phyloP scores from a whole-genome alignment of 2,329 filamentous ascomycete genomes.

The Monosporascus sp. region DNA sequence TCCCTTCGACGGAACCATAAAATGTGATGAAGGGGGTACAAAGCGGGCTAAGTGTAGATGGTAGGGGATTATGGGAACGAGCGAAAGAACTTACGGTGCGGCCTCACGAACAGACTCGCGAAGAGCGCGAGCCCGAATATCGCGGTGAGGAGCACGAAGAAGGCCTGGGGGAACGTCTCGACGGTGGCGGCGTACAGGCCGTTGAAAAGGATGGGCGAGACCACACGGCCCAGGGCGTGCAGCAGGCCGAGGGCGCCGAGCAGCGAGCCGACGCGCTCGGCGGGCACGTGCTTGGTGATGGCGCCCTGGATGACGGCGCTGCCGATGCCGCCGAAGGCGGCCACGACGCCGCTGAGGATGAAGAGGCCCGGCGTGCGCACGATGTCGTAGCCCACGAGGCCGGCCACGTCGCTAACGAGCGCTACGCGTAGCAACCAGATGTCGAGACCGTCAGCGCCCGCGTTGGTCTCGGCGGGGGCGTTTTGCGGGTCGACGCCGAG shows the following conservation, averaged over 20 bases:
- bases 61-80: too few relatives aligned
- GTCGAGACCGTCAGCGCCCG: constrained; percentile 74
- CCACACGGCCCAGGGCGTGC: constrained; percentile 73
- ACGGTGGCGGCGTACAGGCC: constrained; percentile 81
- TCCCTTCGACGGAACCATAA: background rate
- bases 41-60: background rate
- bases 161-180: constrained; percentile 68
- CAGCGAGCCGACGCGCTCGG: constrained; percentile 77
- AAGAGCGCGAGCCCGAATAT: constrained; percentile 64
- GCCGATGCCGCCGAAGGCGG: constrained; percentile 76
- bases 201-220: constrained; percentile 80
- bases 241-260: constrained; percentile 82
- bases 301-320: constrained; percentile 79
- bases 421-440: constrained; percentile 70
- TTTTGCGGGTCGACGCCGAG: constrained; percentile 30
- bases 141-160: constrained; percentile 69
- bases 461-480: constrained; percentile 41
- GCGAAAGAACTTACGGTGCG: constrained; percentile 58
- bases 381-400: constrained; percentile 70
- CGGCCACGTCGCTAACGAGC: constrained; percentile 69
- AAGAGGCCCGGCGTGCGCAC: constrained; percentile 60
- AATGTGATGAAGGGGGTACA: background rate
- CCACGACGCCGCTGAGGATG: constrained; percentile 64
- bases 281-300: constrained; percentile 85
- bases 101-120: constrained; percentile 64